These are phyloP conservation scores for Trichoderma guizhouense DNA, from an alignment of 2,329 filamentous ascomycete species.

Conservation along the genomic window DNA sequence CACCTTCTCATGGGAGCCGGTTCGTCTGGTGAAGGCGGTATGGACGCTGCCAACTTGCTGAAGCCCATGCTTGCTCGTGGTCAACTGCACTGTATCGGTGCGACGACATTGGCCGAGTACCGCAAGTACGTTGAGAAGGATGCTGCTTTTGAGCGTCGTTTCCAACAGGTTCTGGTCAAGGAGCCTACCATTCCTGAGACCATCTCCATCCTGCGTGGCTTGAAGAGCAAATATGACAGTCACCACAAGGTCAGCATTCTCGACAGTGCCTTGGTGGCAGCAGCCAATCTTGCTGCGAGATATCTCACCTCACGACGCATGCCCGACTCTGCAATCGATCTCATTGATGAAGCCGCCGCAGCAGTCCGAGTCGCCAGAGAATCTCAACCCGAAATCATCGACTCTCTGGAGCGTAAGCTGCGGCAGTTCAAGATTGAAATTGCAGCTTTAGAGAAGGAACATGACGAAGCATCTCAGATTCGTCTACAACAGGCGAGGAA, in stretches of 20 bases:
- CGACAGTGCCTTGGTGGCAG: slow-evolving; percentile 86
- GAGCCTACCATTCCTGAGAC: slow-evolving; percentile 87
- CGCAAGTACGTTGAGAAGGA: slow-evolving; percentile 99
- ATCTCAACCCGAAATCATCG: slow-evolving; percentile 92
- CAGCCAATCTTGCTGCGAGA: slow-evolving; percentile 86
- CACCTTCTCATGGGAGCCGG: slow-evolving; percentile 98
- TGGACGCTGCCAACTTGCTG: slow-evolving; percentile 96
- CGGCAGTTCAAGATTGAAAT: slow-evolving; percentile 97
- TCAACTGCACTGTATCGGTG: slow-evolving; percentile 96
- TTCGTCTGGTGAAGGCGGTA: slow-evolving; percentile 89
- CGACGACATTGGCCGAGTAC: slow-evolving; percentile 92
- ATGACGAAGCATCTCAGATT: slow-evolving; percentile 85
- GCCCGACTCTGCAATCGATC: slow-evolving; percentile 92
- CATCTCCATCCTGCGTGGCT: slow-evolving; percentile 93
- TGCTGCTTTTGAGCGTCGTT: slow-evolving; percentile 93
- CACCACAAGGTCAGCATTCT: slow-evolving; percentile 97
- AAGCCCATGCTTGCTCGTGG: slow-evolving; percentile 98
- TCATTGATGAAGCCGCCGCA: slow-evolving; percentile 93
- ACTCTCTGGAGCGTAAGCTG: slow-evolving; percentile 85
- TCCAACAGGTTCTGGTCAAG: slow-evolving; percentile 97
- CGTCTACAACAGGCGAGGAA: slow-evolving; percentile 80
- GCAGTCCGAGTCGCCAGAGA: slow-evolving; percentile 95
- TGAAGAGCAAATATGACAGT: slow-evolving; percentile 97
- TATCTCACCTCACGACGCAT: slow-evolving; percentile 89
- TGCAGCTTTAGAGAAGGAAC: slow-evolving; percentile 87